These are phyloP conservation scores for Geosmithia flava DNA, from an alignment of 2,329 filamentous ascomycete genomes.

Conservation along the genomic window DNA sequence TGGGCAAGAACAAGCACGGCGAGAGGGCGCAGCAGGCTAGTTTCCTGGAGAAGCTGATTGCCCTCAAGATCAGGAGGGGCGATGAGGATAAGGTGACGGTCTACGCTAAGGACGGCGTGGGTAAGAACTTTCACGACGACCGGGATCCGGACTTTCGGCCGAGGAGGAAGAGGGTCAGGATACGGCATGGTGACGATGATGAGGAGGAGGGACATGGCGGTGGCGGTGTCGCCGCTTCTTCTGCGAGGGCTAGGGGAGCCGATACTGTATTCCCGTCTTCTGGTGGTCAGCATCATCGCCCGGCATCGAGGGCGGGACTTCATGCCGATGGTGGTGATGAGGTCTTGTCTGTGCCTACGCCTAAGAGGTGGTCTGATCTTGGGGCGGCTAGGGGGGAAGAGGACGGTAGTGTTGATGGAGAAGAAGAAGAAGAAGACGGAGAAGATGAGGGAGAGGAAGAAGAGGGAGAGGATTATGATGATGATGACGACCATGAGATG, in stretches of 20 bases:
- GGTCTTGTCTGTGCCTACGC: conserved; percentile 20
- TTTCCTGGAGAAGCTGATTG: conserved; percentile 55
- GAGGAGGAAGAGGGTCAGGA: conserved; percentile 9
- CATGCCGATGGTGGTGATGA: not conserved
- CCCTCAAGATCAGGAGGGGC: conserved; percentile 49
- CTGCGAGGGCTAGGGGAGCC: conserved; percentile 4
- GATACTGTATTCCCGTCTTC: no score
- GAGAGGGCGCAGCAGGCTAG: conserved; percentile 33
- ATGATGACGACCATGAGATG: conserved; percentile 3
- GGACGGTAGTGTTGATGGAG: conserved; percentile 1
- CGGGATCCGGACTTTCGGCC: conserved; percentile 26
- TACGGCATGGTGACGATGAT: conserved; percentile 9
- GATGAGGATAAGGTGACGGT: conserved; percentile 55
- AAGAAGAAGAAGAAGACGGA: conserved; percentile 6
- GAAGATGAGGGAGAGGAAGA: conserved; percentile 3
- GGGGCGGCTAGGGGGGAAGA: not conserved
- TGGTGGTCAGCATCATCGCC: not conserved
- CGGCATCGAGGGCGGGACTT: not conserved
- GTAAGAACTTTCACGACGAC: conserved; percentile 27
- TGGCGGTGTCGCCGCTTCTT: conserved; percentile 6
- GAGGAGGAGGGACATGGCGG: conserved; percentile 6
- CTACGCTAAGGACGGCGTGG: conserved; percentile 32
- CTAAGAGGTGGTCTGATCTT: conserved; percentile 19
- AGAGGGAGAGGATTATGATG: conserved; percentile 1
- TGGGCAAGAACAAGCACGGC: conserved; percentile 31